Conservation (phyloP, 352 stramenopile species). For the Plasmopara viticola region DNA sequence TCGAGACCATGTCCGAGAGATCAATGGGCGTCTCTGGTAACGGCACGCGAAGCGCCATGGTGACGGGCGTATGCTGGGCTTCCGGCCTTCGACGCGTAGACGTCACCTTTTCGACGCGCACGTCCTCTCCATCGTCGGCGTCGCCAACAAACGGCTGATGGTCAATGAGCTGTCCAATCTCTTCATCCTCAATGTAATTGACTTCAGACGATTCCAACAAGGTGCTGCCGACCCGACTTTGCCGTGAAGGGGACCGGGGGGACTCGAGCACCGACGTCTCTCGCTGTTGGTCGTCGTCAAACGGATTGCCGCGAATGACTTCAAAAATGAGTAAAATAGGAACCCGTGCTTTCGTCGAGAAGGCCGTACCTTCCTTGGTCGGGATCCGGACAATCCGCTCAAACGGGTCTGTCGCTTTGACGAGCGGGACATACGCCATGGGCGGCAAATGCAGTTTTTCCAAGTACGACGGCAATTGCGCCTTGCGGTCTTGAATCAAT, state of each 20-base stretch:
- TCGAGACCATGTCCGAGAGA: conserved; percentile 44
- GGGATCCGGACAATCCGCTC: conserved; percentile 83
- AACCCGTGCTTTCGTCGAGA: conserved; percentile 82
- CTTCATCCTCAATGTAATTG: conserved; percentile 76
- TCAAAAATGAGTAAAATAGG: conserved; percentile 87
- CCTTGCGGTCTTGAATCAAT: conserved; percentile 71
- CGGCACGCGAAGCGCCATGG: conserved; percentile 15
- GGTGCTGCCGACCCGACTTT: conserved; percentile 27
- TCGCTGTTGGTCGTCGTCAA: conserved; percentile 42
- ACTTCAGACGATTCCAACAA: conserved; percentile 39
- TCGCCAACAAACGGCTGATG: conserved; percentile 47
- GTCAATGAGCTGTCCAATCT: conserved; percentile 66
- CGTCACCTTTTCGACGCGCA: conserved; percentile 8
- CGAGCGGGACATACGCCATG: conserved; percentile 84
- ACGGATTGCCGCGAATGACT: conserved; percentile 74
- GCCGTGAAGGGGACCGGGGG: conserved; percentile 46
- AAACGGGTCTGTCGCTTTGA: conserved; percentile 84
- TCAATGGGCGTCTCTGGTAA: conserved; percentile 70
- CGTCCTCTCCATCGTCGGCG: conserved; percentile 28
- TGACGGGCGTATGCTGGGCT: conserved; percentile 13
- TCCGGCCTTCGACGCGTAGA: conserved; percentile 9
- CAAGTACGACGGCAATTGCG: conserved; percentile 68
- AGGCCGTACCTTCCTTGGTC: conserved; percentile 80
- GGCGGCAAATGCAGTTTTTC: conserved; percentile 78
- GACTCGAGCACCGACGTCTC: conserved; percentile 30